Evolutionary conservation across 2,329 filamentous ascomycete genomes (phyloP).

Genomic region (Colletotrichum gloeosporioides): DNA sequence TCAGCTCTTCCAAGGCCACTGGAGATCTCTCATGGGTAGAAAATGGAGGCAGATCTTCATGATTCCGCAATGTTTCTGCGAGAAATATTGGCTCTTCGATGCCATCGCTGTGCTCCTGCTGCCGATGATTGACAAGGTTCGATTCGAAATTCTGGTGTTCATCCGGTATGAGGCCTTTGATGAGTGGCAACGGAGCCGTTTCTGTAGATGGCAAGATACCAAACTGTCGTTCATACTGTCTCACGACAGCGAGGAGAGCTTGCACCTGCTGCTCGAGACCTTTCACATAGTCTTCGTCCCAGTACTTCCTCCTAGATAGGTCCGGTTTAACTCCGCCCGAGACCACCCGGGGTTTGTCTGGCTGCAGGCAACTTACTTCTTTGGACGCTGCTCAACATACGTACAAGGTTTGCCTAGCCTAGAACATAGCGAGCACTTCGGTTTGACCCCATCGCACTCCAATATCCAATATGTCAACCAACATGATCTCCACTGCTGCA

Average conservation of each 20-base stretch:
- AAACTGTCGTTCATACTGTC: not conserved
- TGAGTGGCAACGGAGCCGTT: not conserved
- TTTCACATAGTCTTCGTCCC: not conserved
- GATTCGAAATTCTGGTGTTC: not conserved
- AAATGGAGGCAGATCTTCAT: not conserved
- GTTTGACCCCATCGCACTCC: not conserved
- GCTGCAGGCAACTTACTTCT: not conserved
- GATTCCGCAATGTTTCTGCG: not conserved
- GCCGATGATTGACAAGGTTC: not conserved
- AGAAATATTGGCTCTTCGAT: not conserved
- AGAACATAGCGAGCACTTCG: not conserved
- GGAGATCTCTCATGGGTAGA: not conserved
- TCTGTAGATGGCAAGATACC: not conserved
- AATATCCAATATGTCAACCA: not conserved
- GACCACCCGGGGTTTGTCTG: not conserved
- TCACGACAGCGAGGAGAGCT: not conserved
- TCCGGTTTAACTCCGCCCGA: not conserved
- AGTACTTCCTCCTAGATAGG: not conserved
- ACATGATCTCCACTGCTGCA: not conserved
- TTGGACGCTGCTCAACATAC: not conserved
- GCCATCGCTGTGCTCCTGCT: not conserved
- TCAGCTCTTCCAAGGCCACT: not conserved
- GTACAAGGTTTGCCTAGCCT: not conserved
- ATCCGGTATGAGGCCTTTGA: not conserved
- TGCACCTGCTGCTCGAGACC: not conserved